Conservation (phyloP, 2,329 filamentous ascomycete species). For the Hymenoscyphus fructigenus region DNA sequence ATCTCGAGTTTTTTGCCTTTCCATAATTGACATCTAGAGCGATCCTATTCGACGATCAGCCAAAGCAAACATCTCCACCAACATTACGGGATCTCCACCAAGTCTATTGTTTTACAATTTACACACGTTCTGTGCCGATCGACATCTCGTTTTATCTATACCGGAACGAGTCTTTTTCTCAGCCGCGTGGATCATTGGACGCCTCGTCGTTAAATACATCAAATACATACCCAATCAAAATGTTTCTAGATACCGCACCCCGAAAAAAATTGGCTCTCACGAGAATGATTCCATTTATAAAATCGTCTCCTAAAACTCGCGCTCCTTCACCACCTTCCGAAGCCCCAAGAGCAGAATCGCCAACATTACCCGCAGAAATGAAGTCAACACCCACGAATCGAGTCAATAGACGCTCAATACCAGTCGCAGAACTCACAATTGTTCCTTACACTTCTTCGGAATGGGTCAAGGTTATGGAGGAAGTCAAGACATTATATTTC, state of each 20-base stretch:
- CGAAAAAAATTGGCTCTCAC: conserved; percentile 17
- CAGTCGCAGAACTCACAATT: conserved; percentile 24
- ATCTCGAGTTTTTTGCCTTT: not conserved
- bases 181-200: conserved; percentile 1
- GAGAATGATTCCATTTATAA: conserved; percentile 26
- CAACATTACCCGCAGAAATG: conserved; percentile 12
- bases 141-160: not conserved
- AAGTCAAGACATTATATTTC: conserved; percentile 33
- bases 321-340: conserved; percentile 7
- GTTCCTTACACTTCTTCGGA: conserved; percentile 31
- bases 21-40: not conserved
- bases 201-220: conserved; percentile 7
- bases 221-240: not conserved
- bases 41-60: not conserved
- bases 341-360: conserved; percentile 12
- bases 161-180: not conserved
- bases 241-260: conserved; percentile 6
- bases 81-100: not conserved
- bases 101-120: not conserved
- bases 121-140: conserved; percentile 1
- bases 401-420: conserved; percentile 18
- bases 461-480: conserved; percentile 33
- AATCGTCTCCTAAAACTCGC: conserved; percentile 15
- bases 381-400: conserved; percentile 9
- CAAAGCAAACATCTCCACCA: not conserved